These are phyloP conservation scores for Chaetomium globosum DNA, from an alignment of 2,329 filamentous ascomycete genomes.

Conservation along the genomic window DNA sequence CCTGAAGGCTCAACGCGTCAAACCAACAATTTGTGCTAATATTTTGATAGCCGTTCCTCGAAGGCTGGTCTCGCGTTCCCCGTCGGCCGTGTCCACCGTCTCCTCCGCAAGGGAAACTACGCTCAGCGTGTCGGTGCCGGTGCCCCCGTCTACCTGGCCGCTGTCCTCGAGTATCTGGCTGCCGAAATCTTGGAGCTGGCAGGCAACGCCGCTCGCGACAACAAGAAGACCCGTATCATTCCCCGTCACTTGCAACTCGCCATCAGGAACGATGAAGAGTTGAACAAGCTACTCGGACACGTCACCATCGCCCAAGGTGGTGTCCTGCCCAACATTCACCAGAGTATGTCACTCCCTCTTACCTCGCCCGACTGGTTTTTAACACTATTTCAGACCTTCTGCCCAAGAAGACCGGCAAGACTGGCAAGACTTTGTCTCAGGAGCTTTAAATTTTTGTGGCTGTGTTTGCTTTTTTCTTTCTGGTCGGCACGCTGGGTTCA, in stretches of 20 bases:
- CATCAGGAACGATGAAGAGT: conserved; percentile 98
- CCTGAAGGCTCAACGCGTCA: conserved; percentile 44
- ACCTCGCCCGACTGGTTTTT: conserved; percentile 26
- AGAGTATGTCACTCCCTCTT: conserved; percentile 68
- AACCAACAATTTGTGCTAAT: conserved; percentile 44
- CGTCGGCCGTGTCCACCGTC: conserved; percentile 98
- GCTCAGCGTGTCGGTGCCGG: conserved; percentile 98
- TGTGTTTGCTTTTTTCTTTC: conserved; percentile 53
- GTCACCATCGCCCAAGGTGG: conserved; percentile 97
- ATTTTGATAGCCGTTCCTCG: conserved; percentile 77
- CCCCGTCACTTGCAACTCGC: conserved; percentile 98
- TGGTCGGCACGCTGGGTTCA: conserved; percentile 72
- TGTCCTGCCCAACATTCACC: conserved; percentile 96
- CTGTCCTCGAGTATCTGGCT: conserved; percentile 96
- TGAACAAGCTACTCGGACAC: conserved; percentile 97
- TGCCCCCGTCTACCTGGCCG: conserved; percentile 95
- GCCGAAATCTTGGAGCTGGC: conserved; percentile 99
- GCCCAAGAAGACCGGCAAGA: conserved; percentile 98
- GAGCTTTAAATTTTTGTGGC: conserved; percentile 71
- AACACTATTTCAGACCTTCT: conserved; percentile 72
- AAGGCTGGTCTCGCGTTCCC: conserved; percentile 99
- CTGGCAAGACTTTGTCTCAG: conserved; percentile 88
- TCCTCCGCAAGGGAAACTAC: conserved; percentile 98
- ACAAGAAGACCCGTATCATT: conserved; percentile 99
- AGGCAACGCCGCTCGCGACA: conserved; percentile 97